A percentile compares a stretch with the other conserved stretches of the same genome.
Evolutionary conservation across 73 alveolate genomes (phyloP).

Genomic region (Symbiodinium pilosum): DNA sequence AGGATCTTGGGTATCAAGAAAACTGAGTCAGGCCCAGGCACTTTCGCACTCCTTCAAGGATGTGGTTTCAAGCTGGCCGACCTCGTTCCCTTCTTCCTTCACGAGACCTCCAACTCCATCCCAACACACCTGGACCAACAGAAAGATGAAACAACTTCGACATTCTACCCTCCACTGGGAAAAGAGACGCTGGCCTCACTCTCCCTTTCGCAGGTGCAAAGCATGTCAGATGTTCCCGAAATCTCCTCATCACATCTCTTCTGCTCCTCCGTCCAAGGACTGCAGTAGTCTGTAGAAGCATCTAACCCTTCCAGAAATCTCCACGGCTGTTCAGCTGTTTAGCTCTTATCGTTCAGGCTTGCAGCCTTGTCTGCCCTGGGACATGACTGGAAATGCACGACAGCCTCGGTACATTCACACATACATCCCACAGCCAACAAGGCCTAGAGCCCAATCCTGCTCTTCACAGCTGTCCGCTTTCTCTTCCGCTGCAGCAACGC

Average conservation of each 20-base stretch:
- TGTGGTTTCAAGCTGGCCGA: neutral
- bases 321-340: no score
- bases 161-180: no score
- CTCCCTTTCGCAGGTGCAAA: conserved; percentile 53
- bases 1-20: neutral
- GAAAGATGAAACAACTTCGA: neutral
- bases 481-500: conserved; percentile 81
- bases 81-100: neutral
- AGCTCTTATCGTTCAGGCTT: no score
- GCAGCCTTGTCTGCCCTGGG: no score
- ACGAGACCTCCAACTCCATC: conserved; percentile 3
- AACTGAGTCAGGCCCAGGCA: neutral
- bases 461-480: conserved; percentile 19
- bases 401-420: no score
- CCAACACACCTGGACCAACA: neutral
- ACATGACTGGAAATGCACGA: no score
- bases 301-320: no score
- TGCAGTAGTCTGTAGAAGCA: no score
- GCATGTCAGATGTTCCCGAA: conserved; percentile 41
- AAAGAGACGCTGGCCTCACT: neutral
- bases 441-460: neutral
- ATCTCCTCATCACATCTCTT: conserved; percentile 20
- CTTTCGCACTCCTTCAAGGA: neutral
- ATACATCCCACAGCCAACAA: no score
- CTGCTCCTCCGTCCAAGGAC: no score